A percentile compares a stretch with the other conserved stretches of the same genome.
These are phyloP conservation scores for Amyloporia xantha DNA, from an alignment of 768 basidiomycete species.

Conservation along the genomic window DNA sequence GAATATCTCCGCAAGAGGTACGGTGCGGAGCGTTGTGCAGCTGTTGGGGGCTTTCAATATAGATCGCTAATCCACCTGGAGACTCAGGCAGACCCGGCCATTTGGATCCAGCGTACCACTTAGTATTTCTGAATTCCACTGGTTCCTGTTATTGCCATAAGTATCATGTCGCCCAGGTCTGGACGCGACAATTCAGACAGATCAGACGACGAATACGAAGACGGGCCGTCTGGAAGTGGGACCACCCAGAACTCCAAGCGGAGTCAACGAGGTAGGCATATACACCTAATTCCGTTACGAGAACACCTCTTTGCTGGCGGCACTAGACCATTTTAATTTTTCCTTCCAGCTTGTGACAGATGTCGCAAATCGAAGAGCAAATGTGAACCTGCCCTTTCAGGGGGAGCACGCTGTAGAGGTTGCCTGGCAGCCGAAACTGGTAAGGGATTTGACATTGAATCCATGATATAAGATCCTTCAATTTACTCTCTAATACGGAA, in stretches of 20 bases:
- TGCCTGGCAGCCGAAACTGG: slow-evolving; percentile 40
- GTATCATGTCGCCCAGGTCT: neutral
- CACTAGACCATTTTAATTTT: neutral
- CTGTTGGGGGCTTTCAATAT: too few species aligned
- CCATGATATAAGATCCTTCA: neutral
- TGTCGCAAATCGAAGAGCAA: slow-evolving; percentile 86
- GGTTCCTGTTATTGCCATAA: neutral
- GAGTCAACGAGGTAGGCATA: neutral
- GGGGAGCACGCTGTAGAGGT: slow-evolving; percentile 52
- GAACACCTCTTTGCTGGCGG: neutral
- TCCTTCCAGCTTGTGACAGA: slow-evolving; percentile 72
- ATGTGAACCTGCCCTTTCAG: slow-evolving; percentile 65
- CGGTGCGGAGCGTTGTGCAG: too few species aligned
- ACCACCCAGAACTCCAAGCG: neutral
- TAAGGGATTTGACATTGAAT: neutral
- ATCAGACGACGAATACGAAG: slow-evolving; percentile 1
- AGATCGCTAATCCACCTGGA: too few species aligned
- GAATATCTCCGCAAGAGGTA: too few species aligned
- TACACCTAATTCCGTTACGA: neutral
- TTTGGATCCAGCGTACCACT: too few species aligned
- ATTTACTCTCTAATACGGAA: slow-evolving; percentile 15
- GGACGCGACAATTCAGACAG: neutral
- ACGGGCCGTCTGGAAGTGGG: neutral
- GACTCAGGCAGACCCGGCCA: too few species aligned
- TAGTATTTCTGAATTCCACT: neutral